Evolutionary conservation across 2,329 filamentous ascomycete genomes (phyloP), one percentile per base, ranked within the genome.

Genomic region (Microdochium trichocladiopsis): DNA sequence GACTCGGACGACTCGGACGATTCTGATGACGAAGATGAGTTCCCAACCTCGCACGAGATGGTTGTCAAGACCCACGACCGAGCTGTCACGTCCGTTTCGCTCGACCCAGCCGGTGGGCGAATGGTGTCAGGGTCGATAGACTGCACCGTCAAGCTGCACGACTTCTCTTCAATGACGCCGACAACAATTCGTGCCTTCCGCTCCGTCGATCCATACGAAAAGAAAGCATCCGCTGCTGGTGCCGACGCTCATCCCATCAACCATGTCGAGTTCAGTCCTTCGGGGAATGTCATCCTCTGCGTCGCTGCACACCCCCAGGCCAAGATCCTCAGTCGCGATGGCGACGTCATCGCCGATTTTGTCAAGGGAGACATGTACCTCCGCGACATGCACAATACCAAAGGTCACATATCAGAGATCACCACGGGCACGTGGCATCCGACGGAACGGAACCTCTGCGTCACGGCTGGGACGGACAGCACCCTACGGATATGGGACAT

Each of bases 301-400:
- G 78, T 97, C 47, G 88, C 91, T 8, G 91, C 93, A 6, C 89
- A 93, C 41, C 86, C 93, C 2, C 93, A 97, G 67, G 90, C 93
- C 12, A 92, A 91, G 67, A 84, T 99, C 23, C 78, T 97, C 67
- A 89, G 83, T 61, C 84, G 94, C 62, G 93, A 99, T 72, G 94
- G 94, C 37, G 90, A 95, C 47, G 78, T 88, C 8, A 62, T 95
- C 49, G 86, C 87, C 1, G 91, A 96, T 64, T 97, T 96, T 58
- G 87, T 91, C 60, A 99, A 99, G 71, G 94, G 94, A 47, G 94
- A 99, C 66, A 97, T 97, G 92, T 99, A 99, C 63, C 73, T 99
- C 58, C 82, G 93, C 51, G 94, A 99, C 67, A 95, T 97, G 87
- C 83, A 96, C 70, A 92, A 97, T 66, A 99, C 94, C 4, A 97